Conservation (phyloP, 2,329 filamentous ascomycete species). For the Xylariaceae sp. region DNA sequence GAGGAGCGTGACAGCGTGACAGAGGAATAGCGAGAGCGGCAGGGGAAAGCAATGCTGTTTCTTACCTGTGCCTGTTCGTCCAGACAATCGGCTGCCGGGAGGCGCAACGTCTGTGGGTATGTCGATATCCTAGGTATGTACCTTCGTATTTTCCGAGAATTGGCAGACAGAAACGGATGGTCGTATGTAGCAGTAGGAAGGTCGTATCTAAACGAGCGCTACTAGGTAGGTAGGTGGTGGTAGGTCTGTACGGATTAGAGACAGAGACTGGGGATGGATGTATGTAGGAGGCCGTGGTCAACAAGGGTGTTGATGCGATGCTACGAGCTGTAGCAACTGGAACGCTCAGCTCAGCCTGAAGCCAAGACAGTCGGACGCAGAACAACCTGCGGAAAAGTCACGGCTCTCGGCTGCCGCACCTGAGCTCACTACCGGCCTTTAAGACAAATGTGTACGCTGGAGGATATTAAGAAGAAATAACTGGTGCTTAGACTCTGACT, state of each 20-base stretch:
- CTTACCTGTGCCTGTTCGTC: not conserved
- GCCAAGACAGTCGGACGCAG: not conserved
- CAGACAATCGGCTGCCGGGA: not conserved
- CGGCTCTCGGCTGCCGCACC: not conserved
- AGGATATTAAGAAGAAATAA: too few species aligned
- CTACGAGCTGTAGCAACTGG: not conserved
- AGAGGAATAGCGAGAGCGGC: too few species aligned
- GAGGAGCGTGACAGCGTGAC: not conserved
- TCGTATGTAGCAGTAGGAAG: not conserved
- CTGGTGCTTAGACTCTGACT: not conserved
- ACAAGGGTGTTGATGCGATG: not conserved
- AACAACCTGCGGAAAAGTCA: not conserved
- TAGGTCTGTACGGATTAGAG: too few species aligned
- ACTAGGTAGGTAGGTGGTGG: too few species aligned
- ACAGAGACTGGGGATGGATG: too few species aligned
- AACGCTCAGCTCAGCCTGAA: slow-evolving; percentile 10
- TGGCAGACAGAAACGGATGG: too few species aligned
- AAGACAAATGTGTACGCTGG: not conserved
- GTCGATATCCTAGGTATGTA: not conserved
- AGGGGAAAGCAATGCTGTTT: not conserved
- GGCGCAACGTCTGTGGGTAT: not conserved
- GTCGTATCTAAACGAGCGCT: not conserved
- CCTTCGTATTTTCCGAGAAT: too few species aligned
- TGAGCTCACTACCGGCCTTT: not conserved
- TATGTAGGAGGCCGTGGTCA: slow-evolving; percentile 1